These are phyloP conservation scores for Sporisorium graminicola DNA, from an alignment of 1,284 basidiomycete genomes.

Conservation along the genomic window DNA sequence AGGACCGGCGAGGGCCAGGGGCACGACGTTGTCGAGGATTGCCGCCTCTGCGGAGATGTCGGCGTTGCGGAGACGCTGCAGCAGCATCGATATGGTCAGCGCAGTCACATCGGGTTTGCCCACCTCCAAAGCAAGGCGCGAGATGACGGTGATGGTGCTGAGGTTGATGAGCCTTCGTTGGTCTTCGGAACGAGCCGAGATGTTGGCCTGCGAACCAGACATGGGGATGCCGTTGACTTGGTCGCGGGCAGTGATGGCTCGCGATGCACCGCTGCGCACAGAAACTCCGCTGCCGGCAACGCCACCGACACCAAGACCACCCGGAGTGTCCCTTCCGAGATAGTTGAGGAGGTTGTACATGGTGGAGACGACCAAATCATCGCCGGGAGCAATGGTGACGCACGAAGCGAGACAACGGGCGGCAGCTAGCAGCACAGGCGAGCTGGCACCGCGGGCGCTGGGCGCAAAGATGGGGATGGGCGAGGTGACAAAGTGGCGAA, in stretches of 20 bases:
- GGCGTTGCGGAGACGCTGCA: slow-evolving; percentile 86
- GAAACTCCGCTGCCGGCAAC: slow-evolving; percentile 73
- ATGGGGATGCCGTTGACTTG: slow-evolving; percentile 38
- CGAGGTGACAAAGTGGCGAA: slow-evolving; percentile 88
- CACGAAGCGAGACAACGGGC: slow-evolving; percentile 90
- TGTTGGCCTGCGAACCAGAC: slow-evolving; percentile 47
- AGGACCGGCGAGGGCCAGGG: slow-evolving; percentile 84
- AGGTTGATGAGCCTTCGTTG: slow-evolving; percentile 86
- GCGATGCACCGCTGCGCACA: slow-evolving; percentile 72
- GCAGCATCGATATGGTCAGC: slow-evolving; percentile 82
- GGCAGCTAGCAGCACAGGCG: slow-evolving; percentile 83
- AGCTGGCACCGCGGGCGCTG: slow-evolving; percentile 74
- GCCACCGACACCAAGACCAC: slow-evolving; percentile 71
- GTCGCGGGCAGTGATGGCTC: slow-evolving; percentile 49
- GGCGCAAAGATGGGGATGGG: slow-evolving; percentile 86
- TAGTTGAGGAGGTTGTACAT: slow-evolving; percentile 96
- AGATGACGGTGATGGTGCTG: slow-evolving; percentile 78
- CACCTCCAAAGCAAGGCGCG: slow-evolving; percentile 63
- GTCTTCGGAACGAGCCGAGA: slow-evolving; percentile 76
- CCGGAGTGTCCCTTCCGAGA: slow-evolving; percentile 78
- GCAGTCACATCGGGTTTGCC: slow-evolving; percentile 59
- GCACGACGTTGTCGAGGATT: slow-evolving; percentile 90
- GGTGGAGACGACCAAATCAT: slow-evolving; percentile 91
- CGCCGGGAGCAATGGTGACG: slow-evolving; percentile 85
- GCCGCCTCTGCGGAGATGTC: slow-evolving; percentile 89